Evolutionary conservation across 306 rosid genomes (phyloP), one percentile per base, ranked within the genome.

Genomic region (Glycine tomentella): DNA sequence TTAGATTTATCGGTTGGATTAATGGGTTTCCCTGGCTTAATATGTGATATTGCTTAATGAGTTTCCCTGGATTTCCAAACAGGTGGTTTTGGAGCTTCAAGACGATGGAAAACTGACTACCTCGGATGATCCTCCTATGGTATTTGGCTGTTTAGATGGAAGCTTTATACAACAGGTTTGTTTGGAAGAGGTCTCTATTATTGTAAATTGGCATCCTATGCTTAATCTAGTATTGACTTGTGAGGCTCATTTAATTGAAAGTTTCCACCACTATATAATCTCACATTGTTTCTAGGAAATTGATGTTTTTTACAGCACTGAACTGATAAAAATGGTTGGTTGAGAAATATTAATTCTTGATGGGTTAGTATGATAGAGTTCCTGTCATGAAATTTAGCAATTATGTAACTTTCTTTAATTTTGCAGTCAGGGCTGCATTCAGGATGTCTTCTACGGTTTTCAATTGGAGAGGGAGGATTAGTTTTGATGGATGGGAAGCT

Each of bases 41-140:
- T 38, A 31, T 74, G 42, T 14, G 52, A 82, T 69, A 45, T 65
- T 77, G 46, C 69, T 80, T 68, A 16, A 56, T 81, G 5, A 8
- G 34, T 34, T 64, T 11, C 20, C 68, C 62, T 76, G 10, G 72
- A 46, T 78, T 76, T 40, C 45, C 66, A 46, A 80, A 81, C 73
- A 95, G 99, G 88, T 89, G 72, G 97, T 91, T 84, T 87, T 95
- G 87, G 99, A 90, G 87, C 89, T 91, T 83, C 99, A 89, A 80
- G 89, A 86, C 75, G 94, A 93, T 90, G 93, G 96, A 65, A 90
- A 87, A 64, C 81, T 93, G 79, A 53, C 89, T 48, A 91, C 98
- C n/a, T 93, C 94, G 0, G 99, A 95, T 85, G 98, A 93, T 76
- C 94, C 99, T 77, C 90, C 91, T 5, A 84, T 88, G 63, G 86